These are phyloP conservation scores for Ustilaginoidea virens DNA, from an alignment of 2,329 filamentous ascomycete species.

Conservation along the genomic window DNA sequence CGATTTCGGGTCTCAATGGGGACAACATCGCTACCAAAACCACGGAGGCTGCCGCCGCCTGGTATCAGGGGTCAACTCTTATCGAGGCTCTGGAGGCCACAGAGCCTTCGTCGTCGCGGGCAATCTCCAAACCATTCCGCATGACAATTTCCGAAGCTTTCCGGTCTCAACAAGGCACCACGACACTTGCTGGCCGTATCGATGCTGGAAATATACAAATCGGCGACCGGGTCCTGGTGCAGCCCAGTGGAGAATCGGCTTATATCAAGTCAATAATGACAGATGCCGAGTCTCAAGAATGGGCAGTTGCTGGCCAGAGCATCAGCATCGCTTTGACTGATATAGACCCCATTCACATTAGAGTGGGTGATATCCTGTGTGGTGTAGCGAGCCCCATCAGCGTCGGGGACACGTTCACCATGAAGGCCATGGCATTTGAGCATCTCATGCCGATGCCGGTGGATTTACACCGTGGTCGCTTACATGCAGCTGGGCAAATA, in stretches of 20 bases:
- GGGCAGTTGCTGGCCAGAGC: slow-evolving; percentile 88
- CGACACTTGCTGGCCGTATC: slow-evolving; percentile 75
- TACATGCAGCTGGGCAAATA: slow-evolving; percentile 67
- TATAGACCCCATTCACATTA: slow-evolving; percentile 71
- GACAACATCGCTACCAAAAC: slow-evolving; percentile 62
- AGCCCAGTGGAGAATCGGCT: slow-evolving; percentile 70
- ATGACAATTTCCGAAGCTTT: slow-evolving; percentile 84
- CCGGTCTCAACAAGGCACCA: slow-evolving; percentile 61
- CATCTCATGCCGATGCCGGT: slow-evolving; percentile 77
- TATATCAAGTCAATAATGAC: slow-evolving; percentile 70
- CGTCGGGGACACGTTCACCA: slow-evolving; percentile 58
- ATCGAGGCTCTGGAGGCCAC: slow-evolving; percentile 76
- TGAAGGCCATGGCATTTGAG: slow-evolving; percentile 81
- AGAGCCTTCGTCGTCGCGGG: slow-evolving; percentile 49
- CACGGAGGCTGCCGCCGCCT: slow-evolving; percentile 41
- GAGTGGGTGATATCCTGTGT: slow-evolving; percentile 78
- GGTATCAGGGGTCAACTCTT: slow-evolving; percentile 71
- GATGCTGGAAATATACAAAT: slow-evolving; percentile 72
- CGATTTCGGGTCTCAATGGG: slow-evolving; percentile 76
- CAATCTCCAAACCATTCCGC: slow-evolving; percentile 64
- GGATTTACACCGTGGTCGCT: slow-evolving; percentile 72
- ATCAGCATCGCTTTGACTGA: slow-evolving; percentile 69
- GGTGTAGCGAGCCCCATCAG: slow-evolving; percentile 48
- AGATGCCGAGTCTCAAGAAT: slow-evolving; percentile 58
- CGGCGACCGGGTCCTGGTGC: slow-evolving; percentile 64